Conservation (phyloP, 768 basidiomycete genomes). For the Fomitopsis pulvina region DNA sequence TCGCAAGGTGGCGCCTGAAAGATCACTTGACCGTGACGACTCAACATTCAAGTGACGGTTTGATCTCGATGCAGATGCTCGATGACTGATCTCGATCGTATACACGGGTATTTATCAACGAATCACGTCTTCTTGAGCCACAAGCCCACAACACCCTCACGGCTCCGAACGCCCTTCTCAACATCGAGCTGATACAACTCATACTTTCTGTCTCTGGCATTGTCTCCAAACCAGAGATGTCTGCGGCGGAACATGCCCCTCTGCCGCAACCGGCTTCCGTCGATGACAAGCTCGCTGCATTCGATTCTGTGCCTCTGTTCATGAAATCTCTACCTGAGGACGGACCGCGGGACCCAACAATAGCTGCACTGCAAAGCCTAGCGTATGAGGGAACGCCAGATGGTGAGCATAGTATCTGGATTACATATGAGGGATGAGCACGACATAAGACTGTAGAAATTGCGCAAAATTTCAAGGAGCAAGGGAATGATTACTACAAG, state of each 20-base stretch:
- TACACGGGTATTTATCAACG: not conserved
- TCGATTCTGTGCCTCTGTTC: slow-evolving; percentile 80
- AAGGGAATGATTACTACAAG: slow-evolving; percentile 92
- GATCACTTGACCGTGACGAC: too few species aligned
- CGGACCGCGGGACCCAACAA: slow-evolving; percentile 46
- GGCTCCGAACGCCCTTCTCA: not conserved
- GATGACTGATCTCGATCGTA: slow-evolving; percentile 2
- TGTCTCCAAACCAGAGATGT: too few species aligned
- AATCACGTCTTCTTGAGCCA: too few species aligned
- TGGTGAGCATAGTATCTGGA: slow-evolving; percentile 50
- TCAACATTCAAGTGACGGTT: not conserved
- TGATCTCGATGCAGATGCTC: too few species aligned
- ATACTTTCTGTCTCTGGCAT: too few species aligned
- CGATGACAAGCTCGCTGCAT: slow-evolving; percentile 33
- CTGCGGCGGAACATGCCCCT: slow-evolving; percentile 2
- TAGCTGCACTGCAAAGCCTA: slow-evolving; percentile 83
- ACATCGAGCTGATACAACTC: too few species aligned
- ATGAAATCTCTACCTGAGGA: slow-evolving; percentile 86
- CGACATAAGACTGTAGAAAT: slow-evolving; percentile 63
- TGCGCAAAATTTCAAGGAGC: slow-evolving; percentile 88
- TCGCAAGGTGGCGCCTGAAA: not conserved
- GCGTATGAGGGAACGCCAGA: slow-evolving; percentile 89
- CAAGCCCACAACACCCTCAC: not conserved
- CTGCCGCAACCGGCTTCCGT: slow-evolving; percentile 19
- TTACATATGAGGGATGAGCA: not conserved